Base-by-base conservation (phyloP, 352 stramenopile species). In the Aphanomyces stellatus region DNA sequence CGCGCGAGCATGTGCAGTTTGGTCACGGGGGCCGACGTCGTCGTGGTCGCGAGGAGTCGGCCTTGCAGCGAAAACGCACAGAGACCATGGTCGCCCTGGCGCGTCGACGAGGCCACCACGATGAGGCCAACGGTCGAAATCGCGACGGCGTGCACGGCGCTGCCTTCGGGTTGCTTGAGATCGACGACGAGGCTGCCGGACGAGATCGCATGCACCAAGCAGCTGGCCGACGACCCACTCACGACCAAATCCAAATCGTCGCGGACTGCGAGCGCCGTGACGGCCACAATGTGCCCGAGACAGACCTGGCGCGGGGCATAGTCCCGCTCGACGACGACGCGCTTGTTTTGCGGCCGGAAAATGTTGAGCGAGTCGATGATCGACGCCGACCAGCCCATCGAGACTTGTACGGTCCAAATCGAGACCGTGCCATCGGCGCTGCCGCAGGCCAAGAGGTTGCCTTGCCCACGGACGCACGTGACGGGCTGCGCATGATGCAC, bases 31-130 rank as follows among this genome's bases (percentile, higher is more conserved):
- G 75, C 69, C 3, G 72, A 72, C 28, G 89, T 62, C 25, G 41
- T 59, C 0, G 77, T 62, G 40, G 73, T 65, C 24, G 82, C 84
- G 51, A 95, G 61, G 28, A 88, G 43, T 15, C 66, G 72, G 13
- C 82, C 86, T 62, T 95, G 89, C 48, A 91, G 70, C 59, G 91
- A 83, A 62, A 88, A 95, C 1, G 76, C 79, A 69, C 88, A 85
- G 30, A 93, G 66, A 15, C 6, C 15, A 24, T n/a, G 33, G 11
- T 41, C 31, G 19, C 76, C 82, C 2, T 76, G 82, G 31, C 80
- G 78, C 37, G 91, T 68, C 2, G 85, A 93, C 57, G 91, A 81
- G n/a, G 49, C 19, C 11, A 88, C 72, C 19, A 90, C 62, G 15
- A 95, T 70, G 31, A 84, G 80, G 19, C 86, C 86, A 8, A 92